These are phyloP conservation scores for Uronychia setigera DNA, from an alignment of 73 alveolate species.

Conservation along the genomic window DNA sequence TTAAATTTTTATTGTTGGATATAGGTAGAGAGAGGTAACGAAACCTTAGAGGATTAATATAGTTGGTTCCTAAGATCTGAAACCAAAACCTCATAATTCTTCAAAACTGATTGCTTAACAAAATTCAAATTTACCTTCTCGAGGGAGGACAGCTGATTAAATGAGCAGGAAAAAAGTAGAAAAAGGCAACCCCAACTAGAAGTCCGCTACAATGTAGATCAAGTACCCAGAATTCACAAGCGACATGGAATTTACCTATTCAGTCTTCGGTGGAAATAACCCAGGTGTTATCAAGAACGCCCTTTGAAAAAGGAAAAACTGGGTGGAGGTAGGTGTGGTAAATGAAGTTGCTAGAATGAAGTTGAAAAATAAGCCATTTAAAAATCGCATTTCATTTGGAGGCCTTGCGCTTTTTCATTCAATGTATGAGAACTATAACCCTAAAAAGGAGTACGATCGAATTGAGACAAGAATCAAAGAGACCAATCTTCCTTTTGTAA, in stretches of 20 bases:
- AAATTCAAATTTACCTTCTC: background rate
- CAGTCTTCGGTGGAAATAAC: conserved; percentile 59
- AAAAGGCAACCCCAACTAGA: too few relatives aligned
- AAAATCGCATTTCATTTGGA: conserved; percentile 60
- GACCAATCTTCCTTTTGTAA: background rate
- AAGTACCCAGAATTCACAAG: background rate
- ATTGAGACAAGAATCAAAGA: conserved; percentile 17
- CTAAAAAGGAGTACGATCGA: conserved; percentile 23
- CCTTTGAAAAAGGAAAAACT: conserved; percentile 51
- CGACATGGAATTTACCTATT: background rate
- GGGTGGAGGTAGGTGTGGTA: conserved; percentile 69
- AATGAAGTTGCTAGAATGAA: conserved; percentile 14
- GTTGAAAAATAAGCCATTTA: background rate
- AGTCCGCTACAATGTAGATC: background rate
- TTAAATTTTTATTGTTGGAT: too few relatives aligned
- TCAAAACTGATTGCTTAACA: too few relatives aligned
- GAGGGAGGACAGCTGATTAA: background rate
- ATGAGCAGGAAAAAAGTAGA: background rate
- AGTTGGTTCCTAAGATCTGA: too few relatives aligned
- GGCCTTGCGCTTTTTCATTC: conserved; percentile 32
- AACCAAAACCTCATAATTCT: too few relatives aligned
- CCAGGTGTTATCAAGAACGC: conserved; percentile 60
- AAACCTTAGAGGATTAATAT: too few relatives aligned
- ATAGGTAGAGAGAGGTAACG: too few relatives aligned
- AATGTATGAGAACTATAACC: conserved; percentile 25